Conservation (phyloP, 2,329 filamentous ascomycete genomes). For the Zymoseptoria brevis region DNA sequence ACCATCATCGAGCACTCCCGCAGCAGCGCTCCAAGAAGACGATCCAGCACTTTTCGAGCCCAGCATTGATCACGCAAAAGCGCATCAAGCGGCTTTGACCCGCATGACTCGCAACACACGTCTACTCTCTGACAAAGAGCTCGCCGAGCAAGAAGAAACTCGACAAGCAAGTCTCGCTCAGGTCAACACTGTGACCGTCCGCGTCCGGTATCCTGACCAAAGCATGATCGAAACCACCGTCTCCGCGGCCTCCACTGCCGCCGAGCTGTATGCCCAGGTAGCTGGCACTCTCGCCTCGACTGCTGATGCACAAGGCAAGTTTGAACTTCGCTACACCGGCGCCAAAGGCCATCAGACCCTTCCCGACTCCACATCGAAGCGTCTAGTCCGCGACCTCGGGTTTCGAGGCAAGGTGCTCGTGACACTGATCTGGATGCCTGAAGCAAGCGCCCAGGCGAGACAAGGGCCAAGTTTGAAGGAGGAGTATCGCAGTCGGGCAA, state of each 20-base stretch:
- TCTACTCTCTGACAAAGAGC: constrained; percentile 73
- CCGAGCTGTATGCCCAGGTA: constrained; percentile 67
- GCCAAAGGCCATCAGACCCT: constrained; percentile 35
- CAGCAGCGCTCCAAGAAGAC: constrained; percentile 58
- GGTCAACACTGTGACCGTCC: constrained; percentile 63
- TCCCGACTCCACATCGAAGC: constrained; percentile 31
- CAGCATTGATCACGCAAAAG: constrained; percentile 66
- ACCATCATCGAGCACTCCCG: constrained; percentile 64
- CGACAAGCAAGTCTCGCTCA: constrained; percentile 58
- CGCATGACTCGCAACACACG: constrained; percentile 61
- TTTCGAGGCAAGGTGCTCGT: constrained; percentile 65
- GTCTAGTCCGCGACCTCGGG: constrained; percentile 64
- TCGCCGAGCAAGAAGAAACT: constrained; percentile 60
- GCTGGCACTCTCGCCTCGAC: constrained; percentile 57
- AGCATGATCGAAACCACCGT: constrained; percentile 68
- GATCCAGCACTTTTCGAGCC: constrained; percentile 70
- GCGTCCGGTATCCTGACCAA: constrained; percentile 82
- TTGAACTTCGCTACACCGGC: constrained; percentile 61
- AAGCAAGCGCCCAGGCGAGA: constrained; percentile 49
- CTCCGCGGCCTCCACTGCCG: constrained; percentile 58
- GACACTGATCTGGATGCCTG: constrained; percentile 66
- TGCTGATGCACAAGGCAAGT: constrained; percentile 43
- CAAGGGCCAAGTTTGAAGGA: constrained; percentile 53
- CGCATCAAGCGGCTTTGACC: constrained; percentile 61
- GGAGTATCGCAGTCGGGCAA: constrained; percentile 53